Conservation (phyloP, 441 rosid species). For the Gossypium schwendimanii region DNA sequence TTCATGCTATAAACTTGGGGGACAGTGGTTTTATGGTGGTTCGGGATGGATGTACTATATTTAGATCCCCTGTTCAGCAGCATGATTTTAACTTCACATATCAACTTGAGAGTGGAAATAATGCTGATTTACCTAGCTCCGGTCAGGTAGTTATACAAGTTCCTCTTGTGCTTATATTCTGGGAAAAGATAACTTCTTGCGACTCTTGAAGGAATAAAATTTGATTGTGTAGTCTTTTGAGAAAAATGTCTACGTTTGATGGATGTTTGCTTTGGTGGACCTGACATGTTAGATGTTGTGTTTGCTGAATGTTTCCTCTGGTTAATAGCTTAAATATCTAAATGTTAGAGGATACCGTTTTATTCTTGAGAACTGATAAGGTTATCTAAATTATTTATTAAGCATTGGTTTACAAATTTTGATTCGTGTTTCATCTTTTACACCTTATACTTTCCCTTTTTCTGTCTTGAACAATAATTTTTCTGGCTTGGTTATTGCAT, state of each 20-base stretch:
- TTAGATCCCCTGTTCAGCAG: constrained; percentile 81
- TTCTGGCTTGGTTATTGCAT: not conserved
- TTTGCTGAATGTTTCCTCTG: not conserved
- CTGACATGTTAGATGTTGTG: not conserved
- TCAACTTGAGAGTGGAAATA: constrained; percentile 67
- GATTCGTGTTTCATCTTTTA: not conserved
- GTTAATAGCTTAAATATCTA: not conserved
- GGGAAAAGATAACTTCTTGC: not conserved
- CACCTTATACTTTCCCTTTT: not conserved
- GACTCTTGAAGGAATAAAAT: not conserved
- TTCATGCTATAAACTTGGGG: constrained; percentile 69
- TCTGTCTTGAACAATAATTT: not conserved
- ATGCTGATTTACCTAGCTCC: constrained; percentile 65
- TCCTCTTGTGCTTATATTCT: not conserved
- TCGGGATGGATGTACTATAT: constrained; percentile 74
- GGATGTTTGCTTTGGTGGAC: not conserved
- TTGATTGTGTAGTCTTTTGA: not conserved
- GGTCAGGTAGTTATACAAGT: constrained; percentile 40
- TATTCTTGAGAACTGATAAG: not conserved
- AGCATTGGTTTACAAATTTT: not conserved
- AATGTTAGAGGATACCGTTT: not conserved
- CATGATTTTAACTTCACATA: constrained; percentile 83
- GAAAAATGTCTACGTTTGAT: not conserved
- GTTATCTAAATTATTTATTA: not conserved
- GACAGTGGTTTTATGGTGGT: constrained; percentile 92